Evolutionary conservation across 768 basidiomycete genomes (phyloP).

Genomic region (Auriscalpium vulgare): DNA sequence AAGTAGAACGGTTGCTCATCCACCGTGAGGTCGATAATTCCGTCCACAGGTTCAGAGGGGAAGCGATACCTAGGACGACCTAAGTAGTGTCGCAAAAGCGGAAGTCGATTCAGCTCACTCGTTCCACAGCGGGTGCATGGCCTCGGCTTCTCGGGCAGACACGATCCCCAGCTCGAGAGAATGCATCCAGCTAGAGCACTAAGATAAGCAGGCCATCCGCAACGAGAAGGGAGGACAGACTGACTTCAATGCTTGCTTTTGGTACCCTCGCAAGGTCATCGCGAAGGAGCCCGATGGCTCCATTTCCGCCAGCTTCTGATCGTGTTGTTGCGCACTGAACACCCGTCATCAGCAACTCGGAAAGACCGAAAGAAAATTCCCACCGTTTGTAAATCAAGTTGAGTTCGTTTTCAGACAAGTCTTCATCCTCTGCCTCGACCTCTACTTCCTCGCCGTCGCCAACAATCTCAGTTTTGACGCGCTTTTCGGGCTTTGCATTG

Average conservation of each 20-base stretch:
- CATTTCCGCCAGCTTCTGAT: constrained; percentile 70
- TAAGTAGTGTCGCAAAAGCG: constrained; percentile 6
- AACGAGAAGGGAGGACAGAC: constrained; percentile 14
- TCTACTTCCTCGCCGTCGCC: constrained; percentile 79
- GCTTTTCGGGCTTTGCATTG: constrained; percentile 18
- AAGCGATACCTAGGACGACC: constrained; percentile 56
- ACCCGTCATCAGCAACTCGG: background rate
- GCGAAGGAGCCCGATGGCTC: constrained; percentile 73
- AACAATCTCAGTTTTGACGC: constrained; percentile 54
- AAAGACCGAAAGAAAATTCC: constrained; percentile 5
- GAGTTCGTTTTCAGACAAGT: constrained; percentile 73
- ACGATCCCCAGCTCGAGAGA: constrained; percentile 71
- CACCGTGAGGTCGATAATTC: constrained; percentile 69
- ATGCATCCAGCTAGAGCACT: constrained; percentile 75
- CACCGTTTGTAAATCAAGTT: constrained; percentile 82
- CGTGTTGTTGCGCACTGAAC: constrained; percentile 75
- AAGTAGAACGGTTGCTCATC: constrained; percentile 81
- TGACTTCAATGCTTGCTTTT: constrained; percentile 84
- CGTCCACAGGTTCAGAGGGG: constrained; percentile 47
- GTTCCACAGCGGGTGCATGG: constrained; percentile 93
- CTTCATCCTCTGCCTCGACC: constrained; percentile 72
- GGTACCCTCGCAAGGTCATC: constrained; percentile 74
- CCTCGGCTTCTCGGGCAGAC: constrained; percentile 58
- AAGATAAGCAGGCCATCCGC: background rate
- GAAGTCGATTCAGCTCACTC: constrained; percentile 44